Base-by-base conservation (phyloP, 2,329 filamentous ascomycete species). In the Magnaporthiopsis rhizophila region DNA sequence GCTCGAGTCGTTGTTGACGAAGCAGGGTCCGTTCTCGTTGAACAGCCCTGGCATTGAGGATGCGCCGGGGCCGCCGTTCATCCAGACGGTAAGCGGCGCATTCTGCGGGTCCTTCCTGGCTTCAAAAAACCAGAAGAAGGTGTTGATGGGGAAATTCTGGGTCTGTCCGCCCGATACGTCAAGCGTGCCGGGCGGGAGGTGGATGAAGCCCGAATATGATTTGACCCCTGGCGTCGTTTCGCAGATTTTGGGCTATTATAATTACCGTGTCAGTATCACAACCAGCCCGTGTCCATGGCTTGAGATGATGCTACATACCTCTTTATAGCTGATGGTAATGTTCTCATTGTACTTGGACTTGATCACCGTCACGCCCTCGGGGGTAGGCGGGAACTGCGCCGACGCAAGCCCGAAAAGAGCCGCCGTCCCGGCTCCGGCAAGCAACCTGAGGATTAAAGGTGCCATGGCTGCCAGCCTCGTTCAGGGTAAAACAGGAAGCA, bases 11-110 rank as follows among this genome's bases (percentile, higher is more conserved):
- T 74, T 50, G 53, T 63, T 80, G 58, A 87, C 75, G 34, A 76
- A 74, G 69, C 85, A 88, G 59, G 75, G 77, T 9, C 84, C 84
- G 75, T 77, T 73, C 82, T 83, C 64, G 72, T 76, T 71, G 80
- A 86, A 65, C 80, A 75, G 12, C 75, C 83, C 73, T 60, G 82
- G 74, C 78, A 86, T 81, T 57, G 80, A 83, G 67, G 80, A 83
- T 58, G 77, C 78, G 15, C 85, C 85, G 3, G 85, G 85, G 2
- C 85, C 85, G 34, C 85, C 85, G 71, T 85, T 86, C 62, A 87
- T 73, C 81, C 81, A 86, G 69, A 86, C 81, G 2, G 81, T 82
- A 58, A 86, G 70, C 11, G 74, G 74, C 1, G 73, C 74, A 69
- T 69, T 71, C 8, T 68, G 67, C 0, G 74, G 70, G 32, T 70